Percentiles rank a stretch among this genome's conserved stretches.
These are phyloP conservation scores for Panicum virgatum DNA, from an alignment of 202 grass and related monocot species.

Conservation along the genomic window DNA sequence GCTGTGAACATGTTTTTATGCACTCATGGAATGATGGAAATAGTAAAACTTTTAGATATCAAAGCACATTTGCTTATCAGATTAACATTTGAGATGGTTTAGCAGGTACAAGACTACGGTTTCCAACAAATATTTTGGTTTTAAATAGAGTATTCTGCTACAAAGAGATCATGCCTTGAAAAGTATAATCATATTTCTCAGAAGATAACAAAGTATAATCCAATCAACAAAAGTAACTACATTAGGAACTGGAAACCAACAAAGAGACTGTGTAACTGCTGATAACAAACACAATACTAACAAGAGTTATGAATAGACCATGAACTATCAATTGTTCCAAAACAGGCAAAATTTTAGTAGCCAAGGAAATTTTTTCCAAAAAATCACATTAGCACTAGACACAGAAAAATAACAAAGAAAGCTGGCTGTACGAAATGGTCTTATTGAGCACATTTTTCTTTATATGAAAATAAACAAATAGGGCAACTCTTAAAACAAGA, in stretches of 20 bases:
- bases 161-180: not conserved
- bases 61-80: not conserved
- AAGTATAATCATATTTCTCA: conserved; percentile 2
- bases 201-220: not conserved
- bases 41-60: not conserved
- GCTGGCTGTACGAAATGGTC: not conserved
- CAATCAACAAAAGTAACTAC: not conserved
- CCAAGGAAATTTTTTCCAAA: not conserved
- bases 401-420: not conserved
- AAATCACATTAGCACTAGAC: conserved; percentile 9
- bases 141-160: not conserved
- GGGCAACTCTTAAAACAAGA: not conserved
- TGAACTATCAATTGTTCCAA: conserved; percentile 3
- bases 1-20: conserved; percentile 7
- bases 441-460: not conserved
- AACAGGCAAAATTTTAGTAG: not conserved
- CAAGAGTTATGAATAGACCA: not conserved
- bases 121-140: conserved; percentile 12
- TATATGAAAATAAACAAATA: not conserved
- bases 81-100: not conserved
- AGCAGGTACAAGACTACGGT: not conserved
- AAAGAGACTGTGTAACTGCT: not conserved
- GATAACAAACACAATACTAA: not conserved
- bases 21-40: not conserved
- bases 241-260: conserved; percentile 22